Conservation (phyloP, 2,329 filamentous ascomycete genomes). For the Sclerotinia spermophila region DNA sequence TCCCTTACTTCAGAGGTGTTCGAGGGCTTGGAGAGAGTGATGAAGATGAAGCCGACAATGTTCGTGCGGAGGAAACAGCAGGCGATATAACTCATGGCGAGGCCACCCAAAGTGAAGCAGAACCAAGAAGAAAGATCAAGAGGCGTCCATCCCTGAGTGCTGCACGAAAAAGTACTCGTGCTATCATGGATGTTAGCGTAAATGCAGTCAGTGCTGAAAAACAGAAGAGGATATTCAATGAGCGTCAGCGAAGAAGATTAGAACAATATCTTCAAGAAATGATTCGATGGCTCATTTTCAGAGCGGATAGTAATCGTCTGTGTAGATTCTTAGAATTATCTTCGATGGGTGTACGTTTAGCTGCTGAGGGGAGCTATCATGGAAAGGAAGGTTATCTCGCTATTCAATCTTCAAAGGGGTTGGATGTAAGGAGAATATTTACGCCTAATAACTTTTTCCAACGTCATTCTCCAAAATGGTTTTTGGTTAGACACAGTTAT, state of each 20-base stretch:
- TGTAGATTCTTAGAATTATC: slow-evolving; percentile 96
- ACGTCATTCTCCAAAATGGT: slow-evolving; percentile 92
- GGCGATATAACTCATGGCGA: slow-evolving; percentile 66
- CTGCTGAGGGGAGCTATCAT: slow-evolving; percentile 93
- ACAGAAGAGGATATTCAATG: slow-evolving; percentile 56
- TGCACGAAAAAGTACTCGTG: slow-evolving; percentile 50
- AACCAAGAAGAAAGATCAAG: slow-evolving; percentile 48
- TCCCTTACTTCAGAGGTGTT: slow-evolving; percentile 82
- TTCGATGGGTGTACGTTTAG: slow-evolving; percentile 86
- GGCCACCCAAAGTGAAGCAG: slow-evolving; percentile 66
- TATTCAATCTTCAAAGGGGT: slow-evolving; percentile 85
- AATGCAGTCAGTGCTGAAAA: slow-evolving; percentile 44
- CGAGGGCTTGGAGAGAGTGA: slow-evolving; percentile 76
- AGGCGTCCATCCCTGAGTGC: slow-evolving; percentile 48
- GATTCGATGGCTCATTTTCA: slow-evolving; percentile 95
- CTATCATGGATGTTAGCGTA: slow-evolving; percentile 24
- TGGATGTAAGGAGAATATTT: slow-evolving; percentile 79
- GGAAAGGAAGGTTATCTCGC: slow-evolving; percentile 94
- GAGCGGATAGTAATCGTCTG: slow-evolving; percentile 88
- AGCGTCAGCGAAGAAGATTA: slow-evolving; percentile 77
- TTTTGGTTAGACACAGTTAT: slow-evolving; percentile 95
- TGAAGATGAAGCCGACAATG: slow-evolving; percentile 52
- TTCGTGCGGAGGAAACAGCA: slow-evolving; percentile 45
- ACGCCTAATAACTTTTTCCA: slow-evolving; percentile 75
- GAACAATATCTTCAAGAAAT: slow-evolving; percentile 90